Evolutionary conservation across 208 protist genomes (phyloP).

Genomic region (Acanthamoeba royreba): DNA sequence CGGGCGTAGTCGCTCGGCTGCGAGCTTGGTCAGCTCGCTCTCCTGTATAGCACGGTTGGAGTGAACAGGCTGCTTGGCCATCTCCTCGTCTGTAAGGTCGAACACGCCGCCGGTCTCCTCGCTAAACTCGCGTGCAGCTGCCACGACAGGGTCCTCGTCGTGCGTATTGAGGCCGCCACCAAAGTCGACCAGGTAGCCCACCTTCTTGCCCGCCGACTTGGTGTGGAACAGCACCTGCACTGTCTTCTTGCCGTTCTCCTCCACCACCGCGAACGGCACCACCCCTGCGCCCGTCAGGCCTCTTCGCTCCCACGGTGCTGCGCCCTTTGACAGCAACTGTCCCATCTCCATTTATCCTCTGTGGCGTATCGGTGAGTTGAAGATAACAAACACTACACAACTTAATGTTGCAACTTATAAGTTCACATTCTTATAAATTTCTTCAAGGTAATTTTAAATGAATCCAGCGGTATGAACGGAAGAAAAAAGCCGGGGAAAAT

Average conservation of each 20-base stretch:
- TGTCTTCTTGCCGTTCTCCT: neutral
- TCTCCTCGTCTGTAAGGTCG: neutral
- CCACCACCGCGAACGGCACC: neutral
- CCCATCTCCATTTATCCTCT: too few species aligned
- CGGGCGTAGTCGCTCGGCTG: neutral
- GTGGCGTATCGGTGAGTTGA: too few species aligned
- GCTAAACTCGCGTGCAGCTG: neutral
- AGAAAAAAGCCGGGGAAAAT: too few species aligned
- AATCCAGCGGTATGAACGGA: too few species aligned
- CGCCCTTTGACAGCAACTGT: too few species aligned
- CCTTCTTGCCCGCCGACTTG: neutral
- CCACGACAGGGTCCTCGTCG: neutral
- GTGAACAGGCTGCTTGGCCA: neutral
- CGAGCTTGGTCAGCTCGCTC: neutral
- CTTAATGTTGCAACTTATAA: too few species aligned
- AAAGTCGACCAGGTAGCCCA: conserved; percentile 31
- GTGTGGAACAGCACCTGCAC: neutral
- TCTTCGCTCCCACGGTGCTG: neutral
- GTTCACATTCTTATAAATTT: too few species aligned
- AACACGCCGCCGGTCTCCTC: neutral
- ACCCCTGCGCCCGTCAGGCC: neutral
- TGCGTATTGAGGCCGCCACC: neutral
- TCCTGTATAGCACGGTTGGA: neutral
- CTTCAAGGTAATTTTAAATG: too few species aligned
- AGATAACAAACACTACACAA: too few species aligned